A percentile compares a stretch with the other conserved stretches of the same genome.
phyloP scores from a whole-genome alignment of 257 asterid species.

The Gentiana straminea region DNA sequence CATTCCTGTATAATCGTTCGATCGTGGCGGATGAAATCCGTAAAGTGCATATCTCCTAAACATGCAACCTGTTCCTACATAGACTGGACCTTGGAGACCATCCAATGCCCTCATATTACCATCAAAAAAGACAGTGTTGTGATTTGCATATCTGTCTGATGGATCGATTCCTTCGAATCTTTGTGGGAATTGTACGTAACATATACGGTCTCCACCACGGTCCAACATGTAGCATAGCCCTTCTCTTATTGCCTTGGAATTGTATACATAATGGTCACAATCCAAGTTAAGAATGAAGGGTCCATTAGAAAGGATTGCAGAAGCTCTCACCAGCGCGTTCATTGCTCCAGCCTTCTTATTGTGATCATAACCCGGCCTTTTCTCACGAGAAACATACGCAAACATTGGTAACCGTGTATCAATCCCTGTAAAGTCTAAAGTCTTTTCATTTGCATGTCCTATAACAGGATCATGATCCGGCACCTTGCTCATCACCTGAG shows the following conservation, averaged over 20 bases:
- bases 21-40: slow-evolving; percentile 79
- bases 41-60: slow-evolving; percentile 79
- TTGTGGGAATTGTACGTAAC: slow-evolving; percentile 95
- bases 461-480: slow-evolving; percentile 68
- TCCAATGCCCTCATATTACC: slow-evolving; percentile 98
- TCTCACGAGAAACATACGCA: slow-evolving; percentile 90
- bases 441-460: slow-evolving; percentile 66
- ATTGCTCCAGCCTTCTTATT: slow-evolving; percentile 98
- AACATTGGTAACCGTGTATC: slow-evolving; percentile 85
- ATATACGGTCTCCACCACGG: slow-evolving; percentile 88
- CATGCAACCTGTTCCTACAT: slow-evolving; percentile 95
- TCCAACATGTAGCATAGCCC: slow-evolving; percentile 99
- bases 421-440: slow-evolving; percentile 63
- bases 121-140: slow-evolving; percentile 88
- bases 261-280: slow-evolving; percentile 85
- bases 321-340: slow-evolving; percentile 92
- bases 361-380: slow-evolving; percentile 75
- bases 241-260: slow-evolving; percentile 65
- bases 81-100: slow-evolving; percentile 95
- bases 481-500: slow-evolving; percentile 89
- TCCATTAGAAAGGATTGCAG: slow-evolving; percentile 86
- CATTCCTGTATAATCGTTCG: slow-evolving; percentile 61
- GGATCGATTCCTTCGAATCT: slow-evolving; percentile 98
- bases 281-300: slow-evolving; percentile 91
- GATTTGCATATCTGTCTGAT: slow-evolving; percentile 93